A percentile compares a stretch with the other conserved stretches of the same genome.
These are phyloP conservation scores for Astrothelium subdiscretum DNA, from an alignment of 495 filamentous ascomycete genomes.

Conservation along the genomic window DNA sequence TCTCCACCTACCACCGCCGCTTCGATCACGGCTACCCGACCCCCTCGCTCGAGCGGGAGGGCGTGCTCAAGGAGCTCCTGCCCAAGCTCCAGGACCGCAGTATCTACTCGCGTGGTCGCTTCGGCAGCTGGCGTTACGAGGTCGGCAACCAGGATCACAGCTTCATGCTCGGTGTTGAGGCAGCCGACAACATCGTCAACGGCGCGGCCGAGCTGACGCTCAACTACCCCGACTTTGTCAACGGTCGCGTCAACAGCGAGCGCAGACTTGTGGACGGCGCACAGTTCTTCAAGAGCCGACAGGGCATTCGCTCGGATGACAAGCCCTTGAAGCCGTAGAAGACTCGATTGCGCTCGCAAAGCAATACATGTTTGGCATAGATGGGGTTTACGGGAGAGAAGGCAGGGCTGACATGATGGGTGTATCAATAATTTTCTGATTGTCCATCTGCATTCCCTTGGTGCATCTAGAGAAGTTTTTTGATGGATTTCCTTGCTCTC, in stretches of 20 bases:
- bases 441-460: not conserved
- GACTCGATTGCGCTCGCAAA: not conserved
- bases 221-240: slow-evolving; percentile 99
- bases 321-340: slow-evolving; percentile 12
- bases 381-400: not conserved
- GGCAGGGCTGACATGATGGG: not conserved
- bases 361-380: not conserved
- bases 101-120: slow-evolving; percentile 93
- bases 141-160: slow-evolving; percentile 92
- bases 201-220: slow-evolving; percentile 91
- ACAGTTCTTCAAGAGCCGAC: slow-evolving; percentile 47
- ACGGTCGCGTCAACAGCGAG: slow-evolving; percentile 78
- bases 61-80: slow-evolving; percentile 81
- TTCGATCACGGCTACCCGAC: slow-evolving; percentile 99
- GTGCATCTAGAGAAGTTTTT: not conserved
- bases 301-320: slow-evolving; percentile 20
- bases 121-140: slow-evolving; percentile 98
- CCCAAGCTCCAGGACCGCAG: slow-evolving; percentile 81
- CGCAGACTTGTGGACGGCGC: slow-evolving; percentile 71
- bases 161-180: slow-evolving; percentile 98
- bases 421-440: not conserved
- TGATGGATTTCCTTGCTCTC: not conserved
- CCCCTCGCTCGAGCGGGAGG: slow-evolving; percentile 87
- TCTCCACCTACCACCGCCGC: slow-evolving; percentile 95
- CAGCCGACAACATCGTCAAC: slow-evolving; percentile 88